Conservation (phyloP, 768 basidiomycete species). For the Ramaria rubella region DNA sequence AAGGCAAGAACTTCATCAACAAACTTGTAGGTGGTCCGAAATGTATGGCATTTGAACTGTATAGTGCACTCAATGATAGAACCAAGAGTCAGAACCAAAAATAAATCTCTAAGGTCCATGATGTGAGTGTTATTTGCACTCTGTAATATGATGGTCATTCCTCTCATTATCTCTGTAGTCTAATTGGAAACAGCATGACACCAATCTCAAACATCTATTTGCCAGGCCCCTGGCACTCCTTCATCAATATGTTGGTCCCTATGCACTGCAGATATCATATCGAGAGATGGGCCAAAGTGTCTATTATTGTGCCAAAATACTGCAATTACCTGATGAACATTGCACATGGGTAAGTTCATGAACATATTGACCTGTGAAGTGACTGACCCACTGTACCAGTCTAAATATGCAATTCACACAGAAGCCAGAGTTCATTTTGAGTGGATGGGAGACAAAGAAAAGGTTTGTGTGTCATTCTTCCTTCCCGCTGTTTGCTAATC, state of each 20-base stretch:
- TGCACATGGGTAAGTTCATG: constrained; percentile 23
- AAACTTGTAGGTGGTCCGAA: too few relatives aligned
- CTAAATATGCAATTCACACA: too few relatives aligned
- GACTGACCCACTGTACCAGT: not conserved
- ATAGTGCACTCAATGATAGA: too few relatives aligned
- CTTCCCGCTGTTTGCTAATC: constrained; percentile 13
- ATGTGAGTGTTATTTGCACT: not conserved
- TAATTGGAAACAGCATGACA: constrained; percentile 22
- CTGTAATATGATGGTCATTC: not conserved
- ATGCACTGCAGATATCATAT: constrained; percentile 23
- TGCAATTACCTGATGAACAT: constrained; percentile 22
- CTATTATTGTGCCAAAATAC: too few relatives aligned
- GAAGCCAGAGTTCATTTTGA: too few relatives aligned
- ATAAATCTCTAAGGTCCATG: constrained; percentile 15
- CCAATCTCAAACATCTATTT: too few relatives aligned
- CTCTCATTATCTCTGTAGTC: constrained; percentile 17
- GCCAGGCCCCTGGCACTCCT: constrained; percentile 18
- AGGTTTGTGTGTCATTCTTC: not conserved
- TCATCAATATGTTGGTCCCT: constrained; percentile 24
- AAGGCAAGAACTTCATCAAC: too few relatives aligned
- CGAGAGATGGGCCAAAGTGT: constrained; percentile 28
- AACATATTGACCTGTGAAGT: not conserved
- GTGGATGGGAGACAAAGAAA: constrained; percentile 6
- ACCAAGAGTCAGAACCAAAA: constrained; percentile 16
- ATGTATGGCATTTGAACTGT: too few relatives aligned